These are phyloP conservation scores for Lasiosphaeria miniovina DNA, from an alignment of 495 filamentous ascomycete species.

Conservation along the genomic window DNA sequence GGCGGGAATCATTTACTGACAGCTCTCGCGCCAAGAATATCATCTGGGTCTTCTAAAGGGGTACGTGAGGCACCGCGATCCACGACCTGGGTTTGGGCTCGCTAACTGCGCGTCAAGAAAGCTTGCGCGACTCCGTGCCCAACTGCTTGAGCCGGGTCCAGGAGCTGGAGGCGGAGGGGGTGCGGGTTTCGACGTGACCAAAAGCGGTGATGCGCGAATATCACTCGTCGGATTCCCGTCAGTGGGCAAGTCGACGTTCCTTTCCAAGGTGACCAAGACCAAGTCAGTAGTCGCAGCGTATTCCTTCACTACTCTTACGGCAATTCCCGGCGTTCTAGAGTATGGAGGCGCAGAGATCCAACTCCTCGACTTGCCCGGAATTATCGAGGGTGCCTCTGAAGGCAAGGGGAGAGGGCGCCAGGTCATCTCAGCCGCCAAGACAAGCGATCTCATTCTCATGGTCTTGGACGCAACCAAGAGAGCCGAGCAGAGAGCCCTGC, in stretches of 20 bases:
- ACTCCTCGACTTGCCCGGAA: conserved; percentile 95
- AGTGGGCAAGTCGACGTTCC: conserved; percentile 96
- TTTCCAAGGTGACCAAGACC: conserved; percentile 99
- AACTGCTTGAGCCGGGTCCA: conserved; percentile 86
- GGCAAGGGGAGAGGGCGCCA: conserved; percentile 95
- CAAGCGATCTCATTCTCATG: conserved; percentile 96
- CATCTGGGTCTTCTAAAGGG: conserved; percentile 97
- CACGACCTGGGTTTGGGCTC: neutral
- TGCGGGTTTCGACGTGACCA: conserved; percentile 92
- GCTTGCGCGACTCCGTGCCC: conserved; percentile 89
- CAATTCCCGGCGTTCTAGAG: conserved; percentile 95
- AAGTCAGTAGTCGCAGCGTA: conserved; percentile 96
- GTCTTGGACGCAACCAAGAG: conserved; percentile 95
- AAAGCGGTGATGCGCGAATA: conserved; percentile 95
- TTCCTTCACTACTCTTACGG: conserved; percentile 95
- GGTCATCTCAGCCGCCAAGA: conserved; percentile 99
- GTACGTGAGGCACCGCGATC: conserved; percentile 45
- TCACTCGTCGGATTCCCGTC: conserved; percentile 97
- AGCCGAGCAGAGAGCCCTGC: conserved; percentile 84
- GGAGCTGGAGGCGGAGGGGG: conserved; percentile 73
- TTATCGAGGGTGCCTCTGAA: conserved; percentile 95
- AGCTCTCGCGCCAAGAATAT: conserved; percentile 63
- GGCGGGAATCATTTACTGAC: neutral
- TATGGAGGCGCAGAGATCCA: conserved; percentile 99
- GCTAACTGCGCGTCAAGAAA: conserved; percentile 56